Evolutionary conservation across 1,284 basidiomycete genomes (phyloP).

Genomic region (Anthracocystis walkeri): DNA sequence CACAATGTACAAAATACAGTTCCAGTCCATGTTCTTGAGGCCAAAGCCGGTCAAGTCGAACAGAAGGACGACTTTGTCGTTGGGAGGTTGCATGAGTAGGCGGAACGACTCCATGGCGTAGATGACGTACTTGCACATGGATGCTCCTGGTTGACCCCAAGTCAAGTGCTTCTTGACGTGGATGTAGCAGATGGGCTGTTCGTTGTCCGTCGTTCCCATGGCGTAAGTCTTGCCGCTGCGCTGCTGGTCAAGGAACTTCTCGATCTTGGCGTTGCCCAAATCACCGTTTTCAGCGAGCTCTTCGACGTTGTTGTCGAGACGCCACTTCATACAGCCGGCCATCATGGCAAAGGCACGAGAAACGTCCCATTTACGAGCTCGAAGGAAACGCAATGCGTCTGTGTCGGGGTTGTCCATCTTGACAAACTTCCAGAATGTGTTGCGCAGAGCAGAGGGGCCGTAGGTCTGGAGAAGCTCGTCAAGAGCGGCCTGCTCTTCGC

Average conservation of each 20-base stretch:
- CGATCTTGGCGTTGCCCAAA: conserved; percentile 65
- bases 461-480: conserved; percentile 68
- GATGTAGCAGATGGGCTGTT: conserved; percentile 68
- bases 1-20: conserved; percentile 60
- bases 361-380: conserved; percentile 70
- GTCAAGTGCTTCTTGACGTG: conserved; percentile 64
- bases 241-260: conserved; percentile 70
- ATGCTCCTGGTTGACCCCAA: conserved; percentile 65
- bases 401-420: conserved; percentile 66
- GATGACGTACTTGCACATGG: conserved; percentile 70
- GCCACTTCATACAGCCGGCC: conserved; percentile 66
- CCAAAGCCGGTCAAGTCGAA: conserved; percentile 69
- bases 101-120: conserved; percentile 69
- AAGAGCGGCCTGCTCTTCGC: conserved; percentile 68
- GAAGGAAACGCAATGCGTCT: conserved; percentile 69
- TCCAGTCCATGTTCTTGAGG: conserved; percentile 66
- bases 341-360: conserved; percentile 70
- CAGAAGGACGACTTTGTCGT: conserved; percentile 69
- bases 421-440: conserved; percentile 69
- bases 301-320: conserved; percentile 67
- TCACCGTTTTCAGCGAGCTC: conserved; percentile 69
- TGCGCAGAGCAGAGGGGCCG: conserved; percentile 67
- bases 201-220: conserved; percentile 66
- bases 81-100: conserved; percentile 66
- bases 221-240: conserved; percentile 68